These are phyloP conservation scores for Phytophthora niederhauseri DNA, from an alignment of 352 stramenopile species.

Conservation along the genomic window DNA sequence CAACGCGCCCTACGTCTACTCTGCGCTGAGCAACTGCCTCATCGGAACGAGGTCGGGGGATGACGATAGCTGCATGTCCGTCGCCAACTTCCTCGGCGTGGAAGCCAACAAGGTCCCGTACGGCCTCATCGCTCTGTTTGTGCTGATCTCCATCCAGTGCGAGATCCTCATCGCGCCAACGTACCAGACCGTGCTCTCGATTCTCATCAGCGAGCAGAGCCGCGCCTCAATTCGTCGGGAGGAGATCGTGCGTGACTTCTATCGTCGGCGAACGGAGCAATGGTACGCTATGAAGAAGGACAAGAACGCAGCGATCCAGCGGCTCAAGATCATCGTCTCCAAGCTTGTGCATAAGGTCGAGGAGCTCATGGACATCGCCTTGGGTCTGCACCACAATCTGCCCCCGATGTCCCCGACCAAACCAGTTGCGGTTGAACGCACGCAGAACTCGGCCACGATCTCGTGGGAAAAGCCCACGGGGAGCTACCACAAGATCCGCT, in stretches of 20 bases:
- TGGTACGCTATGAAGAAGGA: constrained; percentile 87
- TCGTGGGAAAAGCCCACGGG: constrained; percentile 67
- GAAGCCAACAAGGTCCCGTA: constrained; percentile 54
- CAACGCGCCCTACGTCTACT: constrained; percentile 64
- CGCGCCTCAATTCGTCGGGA: constrained; percentile 54
- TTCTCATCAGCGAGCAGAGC: constrained; percentile 57
- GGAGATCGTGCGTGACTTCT: constrained; percentile 71
- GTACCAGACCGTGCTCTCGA: constrained; percentile 63
- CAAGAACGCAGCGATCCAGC: constrained; percentile 81
- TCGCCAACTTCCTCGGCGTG: constrained; percentile 74
- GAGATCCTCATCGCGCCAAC: constrained; percentile 69
- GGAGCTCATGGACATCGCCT: constrained; percentile 90
- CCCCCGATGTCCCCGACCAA: constrained; percentile 78
- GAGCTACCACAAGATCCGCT: constrained; percentile 81
- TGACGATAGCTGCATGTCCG: constrained; percentile 60
- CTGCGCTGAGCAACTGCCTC: constrained; percentile 55
- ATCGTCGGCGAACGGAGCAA: constrained; percentile 64
- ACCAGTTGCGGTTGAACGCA: constrained; percentile 55
- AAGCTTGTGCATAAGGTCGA: constrained; percentile 90
- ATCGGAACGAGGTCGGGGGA: constrained; percentile 35
- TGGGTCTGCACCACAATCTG: constrained; percentile 84
- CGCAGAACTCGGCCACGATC: constrained; percentile 80
- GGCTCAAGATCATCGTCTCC: constrained; percentile 88
- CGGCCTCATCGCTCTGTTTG: constrained; percentile 80
- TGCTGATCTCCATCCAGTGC: constrained; percentile 86